Conservation (phyloP, 805 yeast genomes). For the Vanderwaltozyma tropicalis region DNA sequence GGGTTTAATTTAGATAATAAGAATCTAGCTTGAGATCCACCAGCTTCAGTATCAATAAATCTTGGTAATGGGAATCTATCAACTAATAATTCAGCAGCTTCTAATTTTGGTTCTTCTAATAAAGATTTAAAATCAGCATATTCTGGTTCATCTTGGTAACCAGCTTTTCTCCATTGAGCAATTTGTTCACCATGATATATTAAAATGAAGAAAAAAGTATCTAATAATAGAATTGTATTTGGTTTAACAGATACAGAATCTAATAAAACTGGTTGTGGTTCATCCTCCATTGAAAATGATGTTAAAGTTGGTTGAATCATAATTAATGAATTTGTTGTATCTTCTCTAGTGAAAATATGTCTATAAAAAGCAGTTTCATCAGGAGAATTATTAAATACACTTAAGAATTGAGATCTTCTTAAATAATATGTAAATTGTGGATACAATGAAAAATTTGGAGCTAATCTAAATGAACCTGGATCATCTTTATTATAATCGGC, state of each 20-base stretch:
- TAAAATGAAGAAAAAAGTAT: constrained; percentile 90
- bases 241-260: constrained; percentile 87
- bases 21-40: constrained; percentile 96
- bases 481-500: constrained; percentile 87
- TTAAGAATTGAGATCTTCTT: constrained; percentile 89
- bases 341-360: constrained; percentile 84
- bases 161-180: constrained; percentile 89
- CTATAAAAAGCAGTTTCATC: constrained; percentile 96
- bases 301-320: constrained; percentile 96
- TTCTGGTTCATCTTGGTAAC: constrained; percentile 81
- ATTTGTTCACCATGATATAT: constrained; percentile 89
- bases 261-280: constrained; percentile 79
- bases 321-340: constrained; percentile 78
- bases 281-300: constrained; percentile 67
- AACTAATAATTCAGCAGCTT: constrained; percentile 78
- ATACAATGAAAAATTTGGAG: constrained; percentile 71
- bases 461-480: constrained; percentile 65
- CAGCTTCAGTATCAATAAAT: constrained; percentile 92
- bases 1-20: constrained; percentile 89
- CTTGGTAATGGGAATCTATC: constrained; percentile 96
- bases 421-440: constrained; percentile 92
- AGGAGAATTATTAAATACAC: constrained; percentile 93
- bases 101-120: constrained; percentile 77
- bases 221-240: constrained; percentile 73
- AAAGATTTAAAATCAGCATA: constrained; percentile 77